These are phyloP conservation scores for Zarea fungicola DNA, from an alignment of 2,329 filamentous ascomycete genomes.

Conservation along the genomic window DNA sequence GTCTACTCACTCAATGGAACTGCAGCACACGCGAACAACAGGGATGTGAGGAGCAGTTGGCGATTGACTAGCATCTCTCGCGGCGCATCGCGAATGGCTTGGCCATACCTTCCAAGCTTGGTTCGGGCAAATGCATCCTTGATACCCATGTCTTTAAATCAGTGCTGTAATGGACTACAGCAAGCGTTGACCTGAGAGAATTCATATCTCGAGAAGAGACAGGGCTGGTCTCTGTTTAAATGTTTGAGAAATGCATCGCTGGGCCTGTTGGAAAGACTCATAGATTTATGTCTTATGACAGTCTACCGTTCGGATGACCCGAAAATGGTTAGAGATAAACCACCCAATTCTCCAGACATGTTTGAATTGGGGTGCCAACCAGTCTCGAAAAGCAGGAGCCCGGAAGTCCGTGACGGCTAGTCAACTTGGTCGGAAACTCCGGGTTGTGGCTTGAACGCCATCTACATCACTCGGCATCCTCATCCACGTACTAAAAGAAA, in stretches of 20 bases:
- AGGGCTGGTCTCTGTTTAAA: too few species aligned
- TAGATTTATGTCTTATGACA: too few species aligned
- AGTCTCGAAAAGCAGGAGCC: not conserved
- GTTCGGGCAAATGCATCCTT: slow-evolving; percentile 2
- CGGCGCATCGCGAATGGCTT: slow-evolving; percentile 1
- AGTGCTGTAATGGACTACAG: too few species aligned
- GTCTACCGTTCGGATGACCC: not conserved
- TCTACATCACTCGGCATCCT: not conserved
- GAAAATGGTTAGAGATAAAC: not conserved
- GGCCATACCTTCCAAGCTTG: slow-evolving; percentile 8
- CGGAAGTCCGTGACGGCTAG: slow-evolving; percentile 1
- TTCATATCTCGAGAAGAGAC: not conserved
- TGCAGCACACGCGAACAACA: slow-evolving; percentile 4
- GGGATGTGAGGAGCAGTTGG: not conserved
- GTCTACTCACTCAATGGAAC: slow-evolving; percentile 6
- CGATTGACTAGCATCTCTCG: slow-evolving; percentile 7
- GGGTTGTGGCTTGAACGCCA: not conserved
- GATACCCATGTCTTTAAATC: slow-evolving; percentile 10
- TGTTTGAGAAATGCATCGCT: too few species aligned
- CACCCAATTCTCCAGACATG: not conserved
- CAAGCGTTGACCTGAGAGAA: not conserved
- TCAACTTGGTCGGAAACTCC: not conserved
- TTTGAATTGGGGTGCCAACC: not conserved
- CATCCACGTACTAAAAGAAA: not conserved
- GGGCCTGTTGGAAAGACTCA: too few species aligned